phyloP scores from a whole-genome alignment of 2,329 filamentous ascomycete genomes.

The Phyllosticta citribraziliensis region DNA sequence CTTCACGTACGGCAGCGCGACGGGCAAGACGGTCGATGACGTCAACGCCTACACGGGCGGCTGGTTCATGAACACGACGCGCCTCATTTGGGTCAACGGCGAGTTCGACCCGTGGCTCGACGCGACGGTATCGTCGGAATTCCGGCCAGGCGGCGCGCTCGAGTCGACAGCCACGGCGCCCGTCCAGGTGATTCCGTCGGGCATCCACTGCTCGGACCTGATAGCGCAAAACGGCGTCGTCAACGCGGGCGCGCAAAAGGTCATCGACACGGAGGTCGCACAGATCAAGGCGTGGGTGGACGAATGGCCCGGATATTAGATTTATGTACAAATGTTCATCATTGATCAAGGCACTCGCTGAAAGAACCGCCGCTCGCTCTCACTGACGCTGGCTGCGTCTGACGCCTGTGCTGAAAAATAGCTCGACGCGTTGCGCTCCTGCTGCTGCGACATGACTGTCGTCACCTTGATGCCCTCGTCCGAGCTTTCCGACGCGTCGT shows the following conservation, averaged over 20 bases:
- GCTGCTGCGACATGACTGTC: constrained; percentile 1
- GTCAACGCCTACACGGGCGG: constrained; percentile 48
- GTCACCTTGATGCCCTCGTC: constrained; percentile 3
- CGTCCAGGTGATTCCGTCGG: constrained; percentile 44
- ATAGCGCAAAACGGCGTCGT: constrained; percentile 35
- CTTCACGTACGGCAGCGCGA: constrained; percentile 40
- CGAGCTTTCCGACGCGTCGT: neutral
- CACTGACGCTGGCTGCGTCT: neutral
- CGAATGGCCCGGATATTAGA: constrained; percentile 26
- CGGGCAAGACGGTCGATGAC: constrained; percentile 37
- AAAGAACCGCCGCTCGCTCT: constrained; percentile 5
- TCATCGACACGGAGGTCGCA: constrained; percentile 41
- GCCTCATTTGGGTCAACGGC: constrained; percentile 50
- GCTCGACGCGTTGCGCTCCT: neutral
- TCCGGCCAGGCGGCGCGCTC: constrained; percentile 46
- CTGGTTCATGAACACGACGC: constrained; percentile 44
- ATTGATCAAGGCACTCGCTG: neutral
- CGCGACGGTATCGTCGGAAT: constrained; percentile 42
- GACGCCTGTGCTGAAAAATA: neutral
- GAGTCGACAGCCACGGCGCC: constrained; percentile 38
- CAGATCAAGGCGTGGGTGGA: constrained; percentile 46
- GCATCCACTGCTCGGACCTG: constrained; percentile 48
- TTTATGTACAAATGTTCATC: neutral
- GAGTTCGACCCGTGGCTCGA: constrained; percentile 52
- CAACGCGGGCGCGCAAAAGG: constrained; percentile 38